phyloP scores from a whole-genome alignment of 345 rosid genomes.

The Brassica juncea region DNA sequence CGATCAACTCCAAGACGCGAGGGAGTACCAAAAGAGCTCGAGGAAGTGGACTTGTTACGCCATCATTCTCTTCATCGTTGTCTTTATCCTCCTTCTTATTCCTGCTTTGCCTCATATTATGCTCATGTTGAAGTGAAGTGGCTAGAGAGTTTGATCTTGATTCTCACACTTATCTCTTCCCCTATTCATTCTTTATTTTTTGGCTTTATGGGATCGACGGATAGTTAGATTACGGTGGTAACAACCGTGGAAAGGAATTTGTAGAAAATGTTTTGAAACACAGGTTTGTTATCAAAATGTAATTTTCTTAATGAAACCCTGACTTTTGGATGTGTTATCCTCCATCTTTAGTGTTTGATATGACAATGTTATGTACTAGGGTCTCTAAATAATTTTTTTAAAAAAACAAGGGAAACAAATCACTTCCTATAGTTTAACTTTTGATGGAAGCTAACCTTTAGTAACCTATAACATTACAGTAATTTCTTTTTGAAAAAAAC shows the following conservation, averaged over 20 bases:
- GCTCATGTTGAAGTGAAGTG: slow-evolving; percentile 34
- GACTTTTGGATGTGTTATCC: background rate
- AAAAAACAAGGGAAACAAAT: too few relatives aligned
- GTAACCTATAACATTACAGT: too few relatives aligned
- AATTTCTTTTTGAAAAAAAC: too few relatives aligned
- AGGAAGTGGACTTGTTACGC: slow-evolving; percentile 86
- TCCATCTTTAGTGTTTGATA: background rate
- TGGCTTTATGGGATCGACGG: background rate
- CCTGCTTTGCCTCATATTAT: slow-evolving; percentile 52
- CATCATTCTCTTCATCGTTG: slow-evolving; percentile 44
- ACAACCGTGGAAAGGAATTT: background rate
- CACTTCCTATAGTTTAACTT: too few relatives aligned
- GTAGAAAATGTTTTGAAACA: background rate
- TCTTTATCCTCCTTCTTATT: slow-evolving; percentile 50
- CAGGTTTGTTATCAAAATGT: background rate
- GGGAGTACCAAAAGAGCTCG: slow-evolving; percentile 74
- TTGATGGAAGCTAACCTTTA: too few relatives aligned
- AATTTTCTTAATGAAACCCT: background rate
- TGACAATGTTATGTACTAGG: background rate
- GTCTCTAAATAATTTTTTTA: background rate
- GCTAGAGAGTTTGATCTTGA: slow-evolving; percentile 3
- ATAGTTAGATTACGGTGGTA: background rate
- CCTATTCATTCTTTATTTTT: background rate
- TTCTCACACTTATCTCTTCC: background rate
- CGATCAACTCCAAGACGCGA: slow-evolving; percentile 71